These are phyloP conservation scores for Hamamelis virginiana DNA, from an alignment of 164 flowering plant genomes.

Conservation along the genomic window DNA sequence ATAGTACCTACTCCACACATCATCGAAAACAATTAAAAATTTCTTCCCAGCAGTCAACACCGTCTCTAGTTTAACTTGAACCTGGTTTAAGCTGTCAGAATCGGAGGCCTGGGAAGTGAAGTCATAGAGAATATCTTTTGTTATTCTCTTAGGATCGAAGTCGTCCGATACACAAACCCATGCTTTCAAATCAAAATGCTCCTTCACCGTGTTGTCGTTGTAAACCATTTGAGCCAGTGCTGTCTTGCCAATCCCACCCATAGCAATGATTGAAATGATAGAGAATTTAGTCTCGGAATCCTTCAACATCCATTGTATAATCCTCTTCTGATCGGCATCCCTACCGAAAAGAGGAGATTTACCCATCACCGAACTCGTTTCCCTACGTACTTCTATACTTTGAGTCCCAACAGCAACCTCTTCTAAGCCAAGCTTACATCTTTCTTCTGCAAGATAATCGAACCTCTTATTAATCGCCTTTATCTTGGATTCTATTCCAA, in stretches of 20 bases:
- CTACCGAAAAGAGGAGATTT: slow-evolving; percentile 19
- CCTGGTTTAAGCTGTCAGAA: background rate
- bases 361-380: slow-evolving; percentile 7
- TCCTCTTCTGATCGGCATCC: slow-evolving; percentile 19
- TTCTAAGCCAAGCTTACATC: slow-evolving; percentile 10
- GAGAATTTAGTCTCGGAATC: background rate
- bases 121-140: background rate
- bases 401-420: background rate
- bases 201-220: background rate
- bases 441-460: slow-evolving; percentile 6
- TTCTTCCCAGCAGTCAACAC: background rate
- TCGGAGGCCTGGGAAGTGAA: background rate
- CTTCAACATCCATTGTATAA: background rate
- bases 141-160: background rate
- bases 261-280: slow-evolving; percentile 12
- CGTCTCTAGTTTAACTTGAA: background rate
- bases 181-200: background rate
- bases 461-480: slow-evolving; percentile 7
- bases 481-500: background rate
- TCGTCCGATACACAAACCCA: slow-evolving; percentile 8
- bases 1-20: slow-evolving; percentile 11
- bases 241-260: slow-evolving; percentile 17
- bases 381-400: background rate
- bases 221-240: slow-evolving; percentile 8
- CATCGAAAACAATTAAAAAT: slow-evolving; percentile 6